Evolutionary conservation across 352 stramenopile species (phyloP), one percentile per base, ranked within the genome.

Genomic region (Globisporangium spinosum): DNA sequence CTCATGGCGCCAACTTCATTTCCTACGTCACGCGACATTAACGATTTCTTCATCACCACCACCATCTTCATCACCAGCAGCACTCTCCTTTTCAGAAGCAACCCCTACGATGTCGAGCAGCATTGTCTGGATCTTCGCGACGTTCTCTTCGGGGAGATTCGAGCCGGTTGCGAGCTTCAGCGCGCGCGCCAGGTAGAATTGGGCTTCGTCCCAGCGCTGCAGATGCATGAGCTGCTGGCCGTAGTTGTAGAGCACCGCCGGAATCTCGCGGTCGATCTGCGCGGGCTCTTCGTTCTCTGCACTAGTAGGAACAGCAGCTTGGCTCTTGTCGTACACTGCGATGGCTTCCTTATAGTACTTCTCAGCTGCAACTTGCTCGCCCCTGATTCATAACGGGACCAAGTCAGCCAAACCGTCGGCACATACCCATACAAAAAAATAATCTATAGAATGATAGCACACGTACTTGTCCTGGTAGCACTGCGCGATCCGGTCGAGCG

Each of bases 401-500:
- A 58, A 23, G 2, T 57, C 3, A 58, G 55, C 12, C 17, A 45
- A 9, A 27, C 6, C 23, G 27, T n/a, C 15, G n/a, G 34, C 8
- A 20, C 8, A 20, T 27, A 45, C 20, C 17, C 22, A 60, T 20
- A 34, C 34, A 10, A 53, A 34, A 29, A 17, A 27, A 23, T 1
- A 43, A 25, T 43, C 17, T 29, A 51, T n/a, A 53, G 15, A 23
- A 38, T 20, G 17, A 9, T 2, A 49, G 10, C 8, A 25, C 22
- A 38, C 32, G 63, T 70, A 85, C 78, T 72, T 57, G 70, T 94
- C 81, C 57, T 93, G 78, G 65, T 91, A 93, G 57, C 78, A 90
- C 74, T 93, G 83, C 0, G 86, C 86, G 60, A 94, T 85, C 23
- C 86, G 81, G 63, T 94, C 86, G 17, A 93, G 73, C 47, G 85